Evolutionary conservation across 176 grass and related monocot genomes (phyloP).

Genomic region (Musa beccarii): DNA sequence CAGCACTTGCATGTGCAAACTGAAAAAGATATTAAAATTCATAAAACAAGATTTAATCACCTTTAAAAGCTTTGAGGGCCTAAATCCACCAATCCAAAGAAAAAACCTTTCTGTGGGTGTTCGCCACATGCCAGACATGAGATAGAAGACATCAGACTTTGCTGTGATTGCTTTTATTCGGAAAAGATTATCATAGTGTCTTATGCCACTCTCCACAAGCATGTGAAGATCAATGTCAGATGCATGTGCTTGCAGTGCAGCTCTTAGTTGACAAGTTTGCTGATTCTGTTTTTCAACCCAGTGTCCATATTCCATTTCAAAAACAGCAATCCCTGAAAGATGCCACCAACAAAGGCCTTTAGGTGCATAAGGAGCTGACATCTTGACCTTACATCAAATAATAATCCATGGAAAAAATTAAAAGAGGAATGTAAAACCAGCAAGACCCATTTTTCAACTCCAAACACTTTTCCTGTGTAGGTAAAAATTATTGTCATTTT

Average conservation of each 20-base stretch:
- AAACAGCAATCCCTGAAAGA: conserved; percentile 40
- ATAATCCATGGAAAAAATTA: neutral
- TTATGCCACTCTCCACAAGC: conserved; percentile 55
- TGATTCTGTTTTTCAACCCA: conserved; percentile 78
- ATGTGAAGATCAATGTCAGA: conserved; percentile 52
- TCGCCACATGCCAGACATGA: conserved; percentile 85
- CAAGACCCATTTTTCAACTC: too few relatives aligned
- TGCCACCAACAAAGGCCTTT: neutral
- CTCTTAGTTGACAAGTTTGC: conserved; percentile 46
- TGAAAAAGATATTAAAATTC: neutral
- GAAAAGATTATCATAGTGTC: conserved; percentile 62
- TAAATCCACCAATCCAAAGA: conserved; percentile 95
- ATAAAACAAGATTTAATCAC: conserved; percentile 14
- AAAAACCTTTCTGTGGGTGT: conserved; percentile 84
- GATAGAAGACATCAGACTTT: conserved; percentile 60
- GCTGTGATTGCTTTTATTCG: conserved; percentile 57
- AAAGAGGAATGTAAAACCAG: neutral
- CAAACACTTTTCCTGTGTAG: too few relatives aligned
- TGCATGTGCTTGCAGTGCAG: conserved; percentile 41
- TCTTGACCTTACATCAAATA: neutral
- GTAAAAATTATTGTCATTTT: too few relatives aligned
- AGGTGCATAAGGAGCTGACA: neutral
- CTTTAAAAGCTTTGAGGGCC: conserved; percentile 90
- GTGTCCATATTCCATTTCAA: conserved; percentile 69
- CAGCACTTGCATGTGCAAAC: neutral